These are phyloP conservation scores for Coemansia sp. DNA, from an alignment of 192 early-diverging fungal species.

Conservation along the genomic window DNA sequence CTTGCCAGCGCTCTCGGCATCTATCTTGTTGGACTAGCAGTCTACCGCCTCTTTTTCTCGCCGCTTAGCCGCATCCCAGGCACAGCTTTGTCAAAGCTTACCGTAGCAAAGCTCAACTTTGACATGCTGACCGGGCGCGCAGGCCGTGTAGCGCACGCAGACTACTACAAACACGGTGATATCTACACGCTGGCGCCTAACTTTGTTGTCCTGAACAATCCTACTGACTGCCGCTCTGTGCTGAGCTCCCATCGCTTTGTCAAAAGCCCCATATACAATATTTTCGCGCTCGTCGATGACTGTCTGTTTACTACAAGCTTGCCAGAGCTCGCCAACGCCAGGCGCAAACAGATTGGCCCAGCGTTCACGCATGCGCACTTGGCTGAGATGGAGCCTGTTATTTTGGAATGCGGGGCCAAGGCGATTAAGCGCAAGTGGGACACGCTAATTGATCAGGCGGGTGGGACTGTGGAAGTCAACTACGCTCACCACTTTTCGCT, in stretches of 20 bases:
- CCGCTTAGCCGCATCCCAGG: too few species aligned
- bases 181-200: too few species aligned
- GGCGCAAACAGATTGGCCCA: conserved; percentile 11
- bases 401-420: conserved; percentile 24
- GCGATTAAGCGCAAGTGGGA: conserved; percentile 35
- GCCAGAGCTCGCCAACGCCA: not conserved
- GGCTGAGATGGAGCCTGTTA: conserved; percentile 28
- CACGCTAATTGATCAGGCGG: not conserved
- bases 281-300: conserved; percentile 4
- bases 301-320: conserved; percentile 10
- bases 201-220: too few species aligned
- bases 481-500: conserved; percentile 24
- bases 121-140: not conserved
- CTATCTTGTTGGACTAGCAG: too few species aligned
- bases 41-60: too few species aligned
- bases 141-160: too few species aligned
- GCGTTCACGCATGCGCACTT: conserved; percentile 6
- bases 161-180: too few species aligned
- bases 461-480: conserved; percentile 4
- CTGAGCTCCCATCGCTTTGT: conserved; percentile 22
- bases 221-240: conserved; percentile 23
- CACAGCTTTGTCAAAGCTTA: too few species aligned
- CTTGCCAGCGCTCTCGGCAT: too few species aligned
- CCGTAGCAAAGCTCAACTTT: too few species aligned
- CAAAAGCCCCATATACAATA: conserved; percentile 28